Evolutionary conservation across 805 yeast species (phyloP), one percentile per base, ranked within the genome.

Genomic region (Candida orba): DNA sequence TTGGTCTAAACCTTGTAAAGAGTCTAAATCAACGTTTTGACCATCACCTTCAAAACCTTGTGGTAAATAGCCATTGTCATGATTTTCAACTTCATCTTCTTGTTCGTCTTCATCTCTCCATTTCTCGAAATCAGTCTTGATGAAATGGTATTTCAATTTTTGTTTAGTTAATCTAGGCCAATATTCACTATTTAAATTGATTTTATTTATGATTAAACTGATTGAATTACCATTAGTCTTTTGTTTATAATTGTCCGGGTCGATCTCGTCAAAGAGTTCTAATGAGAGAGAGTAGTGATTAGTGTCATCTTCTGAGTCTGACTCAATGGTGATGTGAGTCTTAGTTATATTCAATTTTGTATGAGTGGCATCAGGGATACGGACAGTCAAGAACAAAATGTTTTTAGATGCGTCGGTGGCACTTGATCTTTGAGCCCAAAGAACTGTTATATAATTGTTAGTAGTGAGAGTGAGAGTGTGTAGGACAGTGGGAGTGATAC

Each of bases 41-140:
- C 44, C 48, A 62, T 68, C 56, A 20, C 64, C 68, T 60, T 66
- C 40, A 74, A 77, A 43, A 68, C 73, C 60, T 60, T 59, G 39
- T 10, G 65, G 69, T 35, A 60, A 53, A 50, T 59, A 53, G 40
- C 60, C 67, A 30, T 52, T 61, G 51, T 55, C 46, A 36, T 63
- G 70, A 23, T 49, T 54, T 33, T 42, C 54, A 6, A 52, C 61
- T 24, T 65, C 70, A 36, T 58, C 67, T 30, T 68, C 73, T 67
- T 91, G 99, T 67, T 91, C 99, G 61, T 91, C 99, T 70, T 91
- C 98, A 61, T 91, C 99, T 34, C 86, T 95, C 99, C 99, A 91
- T 65, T 82, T 86, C 69, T 90, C 96, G 60, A 91, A 91, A 61
- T 91, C 98, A 13, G 99, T 91, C 72, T 86, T 85, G 62, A 91